Evolutionary conservation across 1,284 basidiomycete species (phyloP), one percentile per base, ranked within the genome.

Genomic region (Puccinia horiana): DNA sequence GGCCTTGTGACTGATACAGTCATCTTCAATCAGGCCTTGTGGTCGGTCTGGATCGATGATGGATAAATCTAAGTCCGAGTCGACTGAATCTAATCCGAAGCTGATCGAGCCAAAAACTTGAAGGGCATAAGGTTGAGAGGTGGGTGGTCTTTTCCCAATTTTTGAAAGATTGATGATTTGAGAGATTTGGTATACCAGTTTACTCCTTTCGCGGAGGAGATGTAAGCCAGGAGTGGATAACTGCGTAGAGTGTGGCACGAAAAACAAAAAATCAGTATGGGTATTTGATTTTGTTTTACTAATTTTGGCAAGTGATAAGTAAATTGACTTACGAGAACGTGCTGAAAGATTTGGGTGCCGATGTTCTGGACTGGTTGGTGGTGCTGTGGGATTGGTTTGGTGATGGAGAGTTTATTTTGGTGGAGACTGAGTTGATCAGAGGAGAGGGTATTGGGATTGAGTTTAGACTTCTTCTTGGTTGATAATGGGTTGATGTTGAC

Each of bases 21-120:
- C 61, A 2, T 5, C 47, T 6, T 67, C 56, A 6, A 23, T 2
- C 8, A 77, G 23, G 11, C 52, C 49, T 52, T 69, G 32, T 0
- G 77, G 77, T n/a, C 52, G 37, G 40, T 70, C 52, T 20, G 77
- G 77, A 73, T 80, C 77, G 20, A 70, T 37, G 47, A 80, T 72
- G 32, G 67, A 80, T 18, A 80, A 49, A 35, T 80, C 77, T 20
- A 80, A 5, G 44, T 80, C 77, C 16, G 77, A 80, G n/a, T 52
- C 56, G 4, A n/a, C 3, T 8, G 77, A 72, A n/a, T 80, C 77
- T 44, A 80, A 35, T 11, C 63, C 63, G 37, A 72, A 80, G 47
- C 56, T 52, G 49, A 69, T 80, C 0, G 77, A 80, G 54, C 77
- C 77, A 47, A 80, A 80, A 2, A 76, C 3, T 29, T 61, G 54